Evolutionary conservation across 2,329 filamentous ascomycete genomes (phyloP).

Genomic region (Pseudogymnoascus sp.): DNA sequence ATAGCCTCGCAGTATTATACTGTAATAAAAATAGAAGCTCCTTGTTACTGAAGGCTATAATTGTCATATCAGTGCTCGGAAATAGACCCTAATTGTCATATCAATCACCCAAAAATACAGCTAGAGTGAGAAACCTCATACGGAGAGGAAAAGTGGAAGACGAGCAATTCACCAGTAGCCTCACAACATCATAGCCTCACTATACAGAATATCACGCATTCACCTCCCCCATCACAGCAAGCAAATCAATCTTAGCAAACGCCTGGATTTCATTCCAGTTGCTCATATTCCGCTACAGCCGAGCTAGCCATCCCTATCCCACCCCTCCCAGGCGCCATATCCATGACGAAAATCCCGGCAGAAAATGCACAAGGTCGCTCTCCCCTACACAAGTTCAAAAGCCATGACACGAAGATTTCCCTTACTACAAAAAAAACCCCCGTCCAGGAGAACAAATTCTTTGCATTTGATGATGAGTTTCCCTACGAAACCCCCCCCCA

Average conservation of each 20-base stretch:
- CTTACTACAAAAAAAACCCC: background rate
- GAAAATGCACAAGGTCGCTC: slow-evolving; percentile 7
- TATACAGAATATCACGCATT: background rate
- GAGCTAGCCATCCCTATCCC: slow-evolving; percentile 12
- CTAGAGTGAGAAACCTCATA: background rate
- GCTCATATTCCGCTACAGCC: slow-evolving; percentile 13
- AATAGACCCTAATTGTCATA: background rate
- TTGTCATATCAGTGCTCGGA: background rate
- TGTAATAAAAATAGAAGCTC: background rate
- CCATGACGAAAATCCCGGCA: slow-evolving; percentile 3
- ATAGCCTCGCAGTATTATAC: background rate
- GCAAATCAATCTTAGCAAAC: background rate
- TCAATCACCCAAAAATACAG: no score
- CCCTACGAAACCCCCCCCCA: background rate
- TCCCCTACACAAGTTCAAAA: background rate
- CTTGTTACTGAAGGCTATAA: background rate
- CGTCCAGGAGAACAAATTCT: slow-evolving; percentile 9
- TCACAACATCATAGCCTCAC: background rate
- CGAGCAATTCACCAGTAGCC: background rate
- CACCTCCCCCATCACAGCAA: background rate
- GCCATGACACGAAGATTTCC: background rate
- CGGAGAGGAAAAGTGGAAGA: background rate
- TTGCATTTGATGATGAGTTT: slow-evolving; percentile 2
- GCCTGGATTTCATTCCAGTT: slow-evolving; percentile 5
- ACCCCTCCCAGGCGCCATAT: slow-evolving; percentile 10